Base-by-base conservation (phyloP, 371 early-diverging fungal species). In the Lichtheimia corymbifera region DNA sequence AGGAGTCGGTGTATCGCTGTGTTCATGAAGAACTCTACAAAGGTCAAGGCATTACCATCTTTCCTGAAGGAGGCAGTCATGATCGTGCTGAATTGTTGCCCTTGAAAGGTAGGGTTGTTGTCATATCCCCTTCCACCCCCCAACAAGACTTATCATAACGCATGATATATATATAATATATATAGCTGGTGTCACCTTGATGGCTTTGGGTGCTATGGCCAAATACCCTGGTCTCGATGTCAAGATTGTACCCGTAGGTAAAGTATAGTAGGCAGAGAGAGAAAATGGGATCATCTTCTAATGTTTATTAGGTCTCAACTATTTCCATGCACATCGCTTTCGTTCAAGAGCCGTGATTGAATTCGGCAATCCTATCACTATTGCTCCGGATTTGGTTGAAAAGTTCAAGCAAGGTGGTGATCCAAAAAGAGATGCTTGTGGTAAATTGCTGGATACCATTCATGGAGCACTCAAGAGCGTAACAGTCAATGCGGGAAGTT, bases 61-160 rank as follows among this genome's bases (percentile, higher is more conserved):
- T 98, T 73, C 99, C 99, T 3, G 99, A 97, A 68, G 98, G 99
- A 25, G 98, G 98, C 6, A 92, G 92, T 56, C 99, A 98, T 73
- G 99, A 98, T 68, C 92, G 97, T 28, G 85, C 93, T 12, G 93
- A 96, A 65, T 86, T 98, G 84, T 73, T 98, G 55, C 98, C 98
- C 28, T 76, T 97, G 53, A 97, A 97, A 85, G 86, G 86, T 86
- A 66, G 20, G 45, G 2, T 2, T 54, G n/a, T 40, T 25, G 30
- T 54, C 35, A 4, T 1, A 4, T 28, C 35, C 35, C n/a, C n/a
- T n/a, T n/a, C 14, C 14, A 6, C 12, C n/a, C 44, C 22, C 14
- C 11, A 43, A 56, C 11, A 11, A 13, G 40, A 30, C 25, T 1
- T 0, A n/a, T 24, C 18, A 5, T 15, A 45, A 47, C 7, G 43